These are phyloP conservation scores for Biscogniauxia marginata DNA, from an alignment of 2,329 filamentous ascomycete genomes.

Conservation along the genomic window DNA sequence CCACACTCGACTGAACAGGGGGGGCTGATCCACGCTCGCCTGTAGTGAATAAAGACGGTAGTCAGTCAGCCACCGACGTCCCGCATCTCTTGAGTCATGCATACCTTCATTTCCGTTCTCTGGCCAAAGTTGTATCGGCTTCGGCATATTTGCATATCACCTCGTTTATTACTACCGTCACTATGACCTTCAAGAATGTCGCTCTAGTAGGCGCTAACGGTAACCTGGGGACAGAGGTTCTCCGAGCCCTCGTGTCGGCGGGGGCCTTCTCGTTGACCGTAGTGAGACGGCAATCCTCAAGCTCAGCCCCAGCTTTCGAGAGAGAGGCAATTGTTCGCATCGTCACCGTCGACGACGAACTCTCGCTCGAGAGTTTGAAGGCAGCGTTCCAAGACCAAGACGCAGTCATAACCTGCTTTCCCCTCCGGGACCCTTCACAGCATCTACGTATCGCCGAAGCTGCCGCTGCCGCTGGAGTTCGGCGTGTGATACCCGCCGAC, in stretches of 20 bases:
- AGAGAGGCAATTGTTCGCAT: conserved; percentile 4
- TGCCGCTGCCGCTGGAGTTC: conserved; percentile 35
- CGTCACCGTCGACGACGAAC: conserved; percentile 31
- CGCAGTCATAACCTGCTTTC: conserved; percentile 37
- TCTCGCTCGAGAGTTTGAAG: conserved; percentile 32
- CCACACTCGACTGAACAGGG: too few relatives aligned
- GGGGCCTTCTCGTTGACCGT: conserved; percentile 33
- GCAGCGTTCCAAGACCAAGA: conserved; percentile 34
- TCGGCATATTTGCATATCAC: too few relatives aligned
- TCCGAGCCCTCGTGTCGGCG: conserved; percentile 31
- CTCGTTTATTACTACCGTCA: too few relatives aligned
- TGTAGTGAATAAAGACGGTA: too few relatives aligned
- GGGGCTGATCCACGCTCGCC: too few relatives aligned
- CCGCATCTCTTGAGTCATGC: too few relatives aligned
- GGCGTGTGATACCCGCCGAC: conserved; percentile 40
- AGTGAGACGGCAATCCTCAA: conserved; percentile 32
- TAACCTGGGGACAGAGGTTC: conserved; percentile 35
- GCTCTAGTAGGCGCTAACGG: conserved; percentile 39
- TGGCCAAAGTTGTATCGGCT: too few relatives aligned
- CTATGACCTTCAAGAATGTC: conserved; percentile 37
- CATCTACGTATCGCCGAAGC: conserved; percentile 39
- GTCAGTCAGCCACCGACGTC: too few relatives aligned
- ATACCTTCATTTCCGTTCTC: too few relatives aligned
- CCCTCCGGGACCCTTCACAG: conserved; percentile 26
- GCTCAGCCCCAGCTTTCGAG: neutral